Conservation (phyloP, 176 grass and related monocot species). For the Carex scoparia region DNA sequence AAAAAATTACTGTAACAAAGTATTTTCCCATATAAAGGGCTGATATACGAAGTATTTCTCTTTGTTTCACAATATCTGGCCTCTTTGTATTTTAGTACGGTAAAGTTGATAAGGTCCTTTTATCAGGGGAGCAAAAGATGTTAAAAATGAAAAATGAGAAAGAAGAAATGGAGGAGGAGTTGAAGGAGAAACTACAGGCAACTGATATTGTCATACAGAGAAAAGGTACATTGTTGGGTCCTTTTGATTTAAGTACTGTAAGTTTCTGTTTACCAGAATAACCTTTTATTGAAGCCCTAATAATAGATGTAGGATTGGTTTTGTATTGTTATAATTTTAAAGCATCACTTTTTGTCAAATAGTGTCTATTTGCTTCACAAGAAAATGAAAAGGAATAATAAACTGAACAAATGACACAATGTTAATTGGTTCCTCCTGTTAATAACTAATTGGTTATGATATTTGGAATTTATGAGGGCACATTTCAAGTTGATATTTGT, state of each 20-base stretch:
- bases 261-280: neutral
- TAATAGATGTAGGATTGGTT: neutral
- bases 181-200: slow-evolving; percentile 40
- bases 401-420: neutral
- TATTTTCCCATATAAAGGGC: neutral
- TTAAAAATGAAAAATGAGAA: slow-evolving; percentile 67
- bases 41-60: neutral
- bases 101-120: neutral
- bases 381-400: neutral
- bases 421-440: neutral
- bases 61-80: neutral
- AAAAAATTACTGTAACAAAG: neutral
- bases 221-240: slow-evolving; percentile 50
- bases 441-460: neutral
- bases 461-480: neutral
- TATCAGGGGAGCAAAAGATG: slow-evolving; percentile 57
- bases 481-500: neutral
- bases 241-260: neutral
- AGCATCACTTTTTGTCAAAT: neutral
- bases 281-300: neutral
- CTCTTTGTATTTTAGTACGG: neutral
- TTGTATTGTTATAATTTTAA: neutral
- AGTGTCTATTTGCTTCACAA: neutral
- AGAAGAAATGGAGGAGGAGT: slow-evolving; percentile 61
- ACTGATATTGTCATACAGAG: slow-evolving; percentile 50